Evolutionary conservation across 495 filamentous ascomycete genomes (phyloP).

Genomic region (Parathielavia hyrcaniae): DNA sequence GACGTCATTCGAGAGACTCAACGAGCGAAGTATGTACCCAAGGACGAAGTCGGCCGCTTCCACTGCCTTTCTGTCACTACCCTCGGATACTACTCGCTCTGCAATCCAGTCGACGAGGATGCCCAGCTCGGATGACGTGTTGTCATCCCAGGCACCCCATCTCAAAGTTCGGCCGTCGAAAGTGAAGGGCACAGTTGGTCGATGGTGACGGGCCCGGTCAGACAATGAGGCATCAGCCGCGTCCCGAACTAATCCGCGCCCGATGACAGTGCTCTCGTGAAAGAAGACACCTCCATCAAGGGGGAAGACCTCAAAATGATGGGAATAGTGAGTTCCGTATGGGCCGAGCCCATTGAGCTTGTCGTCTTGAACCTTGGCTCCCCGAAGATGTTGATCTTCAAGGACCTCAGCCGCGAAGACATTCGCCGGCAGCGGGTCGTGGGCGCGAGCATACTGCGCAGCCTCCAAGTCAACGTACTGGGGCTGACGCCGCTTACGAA

Average conservation of each 20-base stretch:
- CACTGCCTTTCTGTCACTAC: constrained; percentile 13
- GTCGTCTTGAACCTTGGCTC: constrained; percentile 23
- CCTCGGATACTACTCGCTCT: constrained; percentile 34
- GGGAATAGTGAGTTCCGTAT: constrained; percentile 60
- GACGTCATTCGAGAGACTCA: constrained; percentile 30
- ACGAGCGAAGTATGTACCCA: constrained; percentile 35
- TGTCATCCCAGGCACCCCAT: constrained; percentile 68
- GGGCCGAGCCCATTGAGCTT: constrained; percentile 53
- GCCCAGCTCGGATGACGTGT: constrained; percentile 61
- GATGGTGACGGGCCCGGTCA: constrained; percentile 26
- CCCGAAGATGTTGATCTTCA: not conserved
- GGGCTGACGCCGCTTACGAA: constrained; percentile 47
- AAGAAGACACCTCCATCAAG: constrained; percentile 65
- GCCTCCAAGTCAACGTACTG: constrained; percentile 46
- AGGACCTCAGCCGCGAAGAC: constrained; percentile 2
- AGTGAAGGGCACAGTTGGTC: constrained; percentile 31
- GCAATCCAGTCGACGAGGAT: constrained; percentile 50
- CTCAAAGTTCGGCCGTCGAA: constrained; percentile 47
- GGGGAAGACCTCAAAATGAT: constrained; percentile 67
- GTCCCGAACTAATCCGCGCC: constrained; percentile 58
- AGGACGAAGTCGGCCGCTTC: constrained; percentile 39
- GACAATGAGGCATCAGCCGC: constrained; percentile 38
- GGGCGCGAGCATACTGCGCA: constrained; percentile 45
- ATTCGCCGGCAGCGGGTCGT: constrained; percentile 40
- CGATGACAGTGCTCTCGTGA: constrained; percentile 68